A percentile compares a stretch with the other conserved stretches of the same genome.
Conservation (phyloP, 2,329 filamentous ascomycete species). For the Hypoxylon rubiginosum region DNA sequence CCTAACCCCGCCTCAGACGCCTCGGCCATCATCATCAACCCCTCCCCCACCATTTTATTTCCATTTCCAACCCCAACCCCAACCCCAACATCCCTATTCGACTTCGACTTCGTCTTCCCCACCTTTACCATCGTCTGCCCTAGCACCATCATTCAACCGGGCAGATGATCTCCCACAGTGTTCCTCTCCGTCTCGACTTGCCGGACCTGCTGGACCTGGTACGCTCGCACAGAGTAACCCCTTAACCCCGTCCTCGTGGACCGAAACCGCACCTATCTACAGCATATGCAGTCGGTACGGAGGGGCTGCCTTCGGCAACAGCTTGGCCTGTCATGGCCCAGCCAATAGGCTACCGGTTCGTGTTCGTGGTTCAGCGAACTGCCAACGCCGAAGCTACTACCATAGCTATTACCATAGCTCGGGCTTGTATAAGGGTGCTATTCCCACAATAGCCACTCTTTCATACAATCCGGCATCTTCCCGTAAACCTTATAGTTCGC, state of each 20-base stretch:
- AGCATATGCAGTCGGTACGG: constrained; percentile 31
- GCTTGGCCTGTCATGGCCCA: constrained; percentile 21
- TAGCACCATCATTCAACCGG: constrained; percentile 28
- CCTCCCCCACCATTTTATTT: constrained; percentile 23
- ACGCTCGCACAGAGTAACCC: constrained; percentile 4
- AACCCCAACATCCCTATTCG: constrained; percentile 5
- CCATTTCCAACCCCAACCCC: constrained; percentile 16
- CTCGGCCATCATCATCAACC: constrained; percentile 19
- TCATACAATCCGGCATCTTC: background rate
- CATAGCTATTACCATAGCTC: constrained; percentile 8
- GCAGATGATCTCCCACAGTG: constrained; percentile 31
- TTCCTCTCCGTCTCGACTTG: constrained; percentile 21
- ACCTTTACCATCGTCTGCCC: constrained; percentile 27
- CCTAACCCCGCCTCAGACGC: constrained; percentile 26
- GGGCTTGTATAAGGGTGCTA: constrained; percentile 20
- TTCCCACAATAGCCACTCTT: constrained; percentile 6
- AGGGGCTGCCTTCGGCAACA: constrained; percentile 36
- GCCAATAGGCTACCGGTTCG: constrained; percentile 9
- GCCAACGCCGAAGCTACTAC: background rate
- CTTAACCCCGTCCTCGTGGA: constrained; percentile 24
- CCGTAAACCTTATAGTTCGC: constrained; percentile 26
- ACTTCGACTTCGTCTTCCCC: constrained; percentile 2
- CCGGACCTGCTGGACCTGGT: constrained; percentile 18
- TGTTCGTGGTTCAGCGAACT: background rate
- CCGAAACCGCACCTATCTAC: constrained; percentile 35